Base-by-base conservation (phyloP, 2,329 filamentous ascomycete species). In the Parascedosporium putredinis region DNA sequence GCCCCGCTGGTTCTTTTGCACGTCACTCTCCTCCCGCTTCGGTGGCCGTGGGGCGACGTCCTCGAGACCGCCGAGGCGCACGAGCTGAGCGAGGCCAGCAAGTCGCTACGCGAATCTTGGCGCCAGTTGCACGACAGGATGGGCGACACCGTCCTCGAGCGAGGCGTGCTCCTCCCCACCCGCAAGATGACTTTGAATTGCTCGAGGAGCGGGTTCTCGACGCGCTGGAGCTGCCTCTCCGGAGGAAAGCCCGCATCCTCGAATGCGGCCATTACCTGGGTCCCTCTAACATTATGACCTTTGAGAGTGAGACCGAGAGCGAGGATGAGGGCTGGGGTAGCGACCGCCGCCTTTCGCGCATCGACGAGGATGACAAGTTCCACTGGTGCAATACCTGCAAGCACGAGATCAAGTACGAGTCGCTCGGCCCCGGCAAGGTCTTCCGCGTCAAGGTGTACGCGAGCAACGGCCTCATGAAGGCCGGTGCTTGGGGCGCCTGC, bases 371-470 rank as follows among this genome's bases (percentile, higher is more conserved):
- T 50, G 54, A 63, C 8, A 67, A 67, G 55, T 68, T 63, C 0
- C 76, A 79, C 55, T 81, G 78, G 78, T 81, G 78, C 58, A 63
- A 57, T 20, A 76, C 73, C 0, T 81, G 78, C 59, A 67, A 64
- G n/a, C 67, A 66, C 29, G 76, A 79, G 47, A 80, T 79, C 53
- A 67, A 65, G 36, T 77, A 68, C 55, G 76, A 79, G 55, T 66
- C 71, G 36, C 73, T 76, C 3, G 76, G 75, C 1, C 60, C 67
- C 4, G 66, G 71, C 51, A 78, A 76, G 57, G 72, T 81, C 45
- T 93, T 88, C 72, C 78, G 82, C 25, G 76, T 97, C 63, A 93
- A 89, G 61, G 83, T 97, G 1, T 98, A 91, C 60, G 93, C 93
- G 1, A 91, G 89, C 48, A 98, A 97, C 64, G 93, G 93, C 0